Base-by-base conservation (phyloP, 2,329 filamentous ascomycete genomes). In the Trichophyton benhamiae region DNA sequence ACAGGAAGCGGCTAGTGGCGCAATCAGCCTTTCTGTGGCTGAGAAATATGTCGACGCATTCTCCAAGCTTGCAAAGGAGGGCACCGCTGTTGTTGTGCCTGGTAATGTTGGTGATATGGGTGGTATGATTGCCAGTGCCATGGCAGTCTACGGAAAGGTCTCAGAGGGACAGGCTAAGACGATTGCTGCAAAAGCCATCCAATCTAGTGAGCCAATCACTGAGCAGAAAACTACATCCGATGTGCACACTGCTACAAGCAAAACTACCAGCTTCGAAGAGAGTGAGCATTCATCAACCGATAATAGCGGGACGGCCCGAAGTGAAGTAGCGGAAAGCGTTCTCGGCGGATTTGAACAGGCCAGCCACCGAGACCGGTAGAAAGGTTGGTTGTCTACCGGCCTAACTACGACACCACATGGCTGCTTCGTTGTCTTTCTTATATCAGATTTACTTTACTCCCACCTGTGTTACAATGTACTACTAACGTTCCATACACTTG, bases 11-110 rank as follows among this genome's bases (percentile, higher is more conserved):
- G 94, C 94, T 1, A 87, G 94, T 72, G 84, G 85, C 38, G 94
- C 94, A 27, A 82, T 99, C 52, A 91, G 89, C 69, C 77, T 99
- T 64, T 89, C 83, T 13, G 89, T 99, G 7, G 94, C 94, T 0
- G 94, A 99, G 82, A 96, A 96, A 77, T 99, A 99, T 69, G 94
- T 99, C 59, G 92, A 95, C 53, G 94, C 94, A 3, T 99, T 97
- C 71, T 87, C 83, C 67, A 89, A 91, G 72, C 79, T 99, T 67
- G 94, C 94, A 58, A 94, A 92, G 77, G 91, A 99, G 79, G 90
- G 94, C 68, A 99, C 94, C 2, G 89, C 91, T 3, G 87, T 99
- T 30, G 90, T 99, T 20, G 91, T 99, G 13, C 94, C 94, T 0
- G 94, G 94, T 9, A 97, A 99, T 70, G 90, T 99, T 42, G 94